A percentile compares a stretch with the other conserved stretches of the same genome.
These are phyloP conservation scores for Papiliotrema terrestris DNA, from an alignment of 1,284 basidiomycete genomes.

Conservation along the genomic window DNA sequence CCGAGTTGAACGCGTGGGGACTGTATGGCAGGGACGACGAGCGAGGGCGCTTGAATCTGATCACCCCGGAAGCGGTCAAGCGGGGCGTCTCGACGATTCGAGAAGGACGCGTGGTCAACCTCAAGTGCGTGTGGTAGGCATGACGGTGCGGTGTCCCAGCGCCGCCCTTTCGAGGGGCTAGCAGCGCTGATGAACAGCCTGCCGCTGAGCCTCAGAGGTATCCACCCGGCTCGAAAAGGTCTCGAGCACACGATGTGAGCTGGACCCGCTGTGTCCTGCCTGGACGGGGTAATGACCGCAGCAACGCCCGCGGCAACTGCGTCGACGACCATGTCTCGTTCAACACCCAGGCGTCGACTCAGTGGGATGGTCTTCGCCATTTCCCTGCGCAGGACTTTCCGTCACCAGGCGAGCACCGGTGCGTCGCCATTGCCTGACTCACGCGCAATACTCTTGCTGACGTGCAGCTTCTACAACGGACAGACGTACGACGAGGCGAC, in stretches of 20 bases:
- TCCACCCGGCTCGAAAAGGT: constrained; percentile 8
- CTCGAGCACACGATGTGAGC: constrained; percentile 22
- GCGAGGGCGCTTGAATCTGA: constrained; percentile 24
- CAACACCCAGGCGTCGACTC: constrained; percentile 44
- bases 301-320: constrained; percentile 3
- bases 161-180: no score
- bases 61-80: constrained; percentile 21
- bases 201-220: constrained; percentile 4
- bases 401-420: constrained; percentile 5
- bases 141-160: no score
- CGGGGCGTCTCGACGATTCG: constrained; percentile 14
- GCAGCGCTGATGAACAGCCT: constrained; percentile 2
- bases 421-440: background rate
- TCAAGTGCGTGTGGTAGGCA: constrained; percentile 20
- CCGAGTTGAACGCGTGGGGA: constrained; percentile 29
- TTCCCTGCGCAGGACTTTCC: constrained; percentile 19
- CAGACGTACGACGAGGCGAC: background rate
- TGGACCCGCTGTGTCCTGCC: background rate
- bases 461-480: background rate
- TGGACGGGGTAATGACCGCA: background rate
- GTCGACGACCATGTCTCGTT: constrained; percentile 29
- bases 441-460: background rate
- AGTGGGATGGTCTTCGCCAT: constrained; percentile 44
- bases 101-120: constrained; percentile 18
- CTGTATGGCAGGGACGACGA: constrained; percentile 24